These are phyloP conservation scores for Neurospora sp. DNA, from an alignment of 495 filamentous ascomycete genomes.

Conservation along the genomic window DNA sequence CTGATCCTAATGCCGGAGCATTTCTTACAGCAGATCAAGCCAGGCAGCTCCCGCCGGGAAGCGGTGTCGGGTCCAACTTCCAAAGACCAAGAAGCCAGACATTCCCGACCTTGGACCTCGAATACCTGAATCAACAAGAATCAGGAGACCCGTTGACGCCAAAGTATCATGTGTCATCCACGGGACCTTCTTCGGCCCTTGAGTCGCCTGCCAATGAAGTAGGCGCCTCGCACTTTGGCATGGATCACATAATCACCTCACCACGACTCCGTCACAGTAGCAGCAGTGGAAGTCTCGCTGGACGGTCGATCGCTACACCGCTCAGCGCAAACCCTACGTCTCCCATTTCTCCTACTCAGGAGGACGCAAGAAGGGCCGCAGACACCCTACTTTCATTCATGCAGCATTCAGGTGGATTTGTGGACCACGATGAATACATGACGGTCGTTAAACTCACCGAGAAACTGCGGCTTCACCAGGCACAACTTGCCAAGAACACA, in stretches of 20 bases:
- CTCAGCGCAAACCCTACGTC: constrained; percentile 34
- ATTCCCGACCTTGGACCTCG: constrained; percentile 69
- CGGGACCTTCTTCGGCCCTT: constrained; percentile 50
- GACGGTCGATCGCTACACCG: constrained; percentile 33
- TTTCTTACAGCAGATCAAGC: constrained; percentile 60
- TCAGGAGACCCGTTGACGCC: constrained; percentile 53
- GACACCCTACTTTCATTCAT: constrained; percentile 83
- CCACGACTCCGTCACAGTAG: constrained; percentile 45
- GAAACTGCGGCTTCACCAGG: constrained; percentile 63
- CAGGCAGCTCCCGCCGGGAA: constrained; percentile 42
- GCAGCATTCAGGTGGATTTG: constrained; percentile 55
- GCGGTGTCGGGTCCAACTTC: constrained; percentile 38
- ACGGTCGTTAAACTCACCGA: constrained; percentile 79
- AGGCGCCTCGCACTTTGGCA: constrained; percentile 32
- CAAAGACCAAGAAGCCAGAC: constrained; percentile 85
- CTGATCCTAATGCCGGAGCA: constrained; percentile 59
- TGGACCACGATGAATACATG: constrained; percentile 75
- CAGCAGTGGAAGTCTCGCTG: constrained; percentile 41
- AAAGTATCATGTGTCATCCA: constrained; percentile 50
- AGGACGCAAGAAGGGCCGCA: constrained; percentile 77
- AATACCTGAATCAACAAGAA: constrained; percentile 56
- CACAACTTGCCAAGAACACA: constrained; percentile 42
- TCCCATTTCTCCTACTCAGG: constrained; percentile 67
- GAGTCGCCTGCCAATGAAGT: constrained; percentile 62
- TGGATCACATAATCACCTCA: constrained; percentile 44